These are phyloP conservation scores for Wallemia ichthyophaga DNA, from an alignment of 1,284 basidiomycete species.

Conservation along the genomic window DNA sequence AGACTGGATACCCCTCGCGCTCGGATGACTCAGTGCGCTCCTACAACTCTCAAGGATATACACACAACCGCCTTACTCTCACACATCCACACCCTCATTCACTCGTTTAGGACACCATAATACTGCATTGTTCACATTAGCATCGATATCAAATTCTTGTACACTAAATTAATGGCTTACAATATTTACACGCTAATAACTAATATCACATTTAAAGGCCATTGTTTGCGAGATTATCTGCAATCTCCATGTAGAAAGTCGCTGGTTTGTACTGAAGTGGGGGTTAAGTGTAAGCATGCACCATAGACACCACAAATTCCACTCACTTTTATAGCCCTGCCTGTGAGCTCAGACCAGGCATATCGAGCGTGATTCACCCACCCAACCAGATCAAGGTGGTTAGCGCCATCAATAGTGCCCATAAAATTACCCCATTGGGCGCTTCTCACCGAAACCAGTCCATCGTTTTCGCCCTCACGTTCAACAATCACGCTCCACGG, in stretches of 20 bases:
- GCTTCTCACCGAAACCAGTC: slow-evolving; percentile 52
- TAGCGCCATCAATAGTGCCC: slow-evolving; percentile 26
- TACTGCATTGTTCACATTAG: no score
- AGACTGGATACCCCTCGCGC: no score
- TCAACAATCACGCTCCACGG: slow-evolving; percentile 19
- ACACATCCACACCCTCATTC: no score
- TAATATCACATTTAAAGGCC: no score
- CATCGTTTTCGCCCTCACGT: slow-evolving; percentile 76
- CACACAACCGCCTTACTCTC: no score
- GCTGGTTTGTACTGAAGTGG: slow-evolving; percentile 40
- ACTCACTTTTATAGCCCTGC: slow-evolving; percentile 35
- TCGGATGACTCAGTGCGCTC: no score
- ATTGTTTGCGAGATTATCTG: slow-evolving; percentile 7
- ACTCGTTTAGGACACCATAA: no score
- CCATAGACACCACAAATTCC: no score
- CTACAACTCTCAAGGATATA: no score
- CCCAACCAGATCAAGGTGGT: slow-evolving; percentile 64
- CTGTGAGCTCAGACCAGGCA: slow-evolving; percentile 56
- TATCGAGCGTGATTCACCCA: slow-evolving; percentile 56
- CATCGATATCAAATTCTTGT: no score
- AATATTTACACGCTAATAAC: no score
- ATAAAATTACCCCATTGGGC: slow-evolving; percentile 36
- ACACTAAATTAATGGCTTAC: no score
- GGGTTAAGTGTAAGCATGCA: not conserved
- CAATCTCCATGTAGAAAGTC: slow-evolving; percentile 58